These are phyloP conservation scores for Sporothrix sp. DNA, from an alignment of 2,329 filamentous ascomycete species.

Conservation along the genomic window DNA sequence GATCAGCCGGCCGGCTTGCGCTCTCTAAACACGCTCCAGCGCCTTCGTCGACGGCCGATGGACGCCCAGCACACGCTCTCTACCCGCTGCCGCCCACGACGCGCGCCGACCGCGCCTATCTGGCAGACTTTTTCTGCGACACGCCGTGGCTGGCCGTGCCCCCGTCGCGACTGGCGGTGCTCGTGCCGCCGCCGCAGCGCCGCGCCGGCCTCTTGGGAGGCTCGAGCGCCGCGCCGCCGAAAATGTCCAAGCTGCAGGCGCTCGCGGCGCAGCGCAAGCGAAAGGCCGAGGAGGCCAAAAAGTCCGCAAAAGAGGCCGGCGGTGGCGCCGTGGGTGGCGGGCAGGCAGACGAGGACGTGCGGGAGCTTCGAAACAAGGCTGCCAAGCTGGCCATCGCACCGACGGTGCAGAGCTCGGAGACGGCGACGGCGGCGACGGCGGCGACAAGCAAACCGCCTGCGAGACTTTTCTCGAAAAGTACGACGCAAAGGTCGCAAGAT, in stretches of 20 bases:
- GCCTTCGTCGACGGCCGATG: slow-evolving; percentile 14
- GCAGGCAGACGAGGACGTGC: slow-evolving; percentile 13
- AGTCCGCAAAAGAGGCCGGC: slow-evolving; percentile 21
- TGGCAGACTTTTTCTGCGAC: slow-evolving; percentile 64
- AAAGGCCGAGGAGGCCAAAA: slow-evolving; percentile 57
- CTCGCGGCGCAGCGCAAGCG: slow-evolving; percentile 79
- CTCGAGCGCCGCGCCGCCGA: slow-evolving; percentile 43
- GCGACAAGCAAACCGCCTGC: not conserved
- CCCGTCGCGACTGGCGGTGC: slow-evolving; percentile 50
- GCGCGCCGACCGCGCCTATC: slow-evolving; percentile 20
- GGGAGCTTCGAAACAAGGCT: slow-evolving; percentile 21
- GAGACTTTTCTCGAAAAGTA: too few species aligned
- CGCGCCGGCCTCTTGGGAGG: slow-evolving; percentile 70
- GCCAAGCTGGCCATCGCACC: slow-evolving; percentile 14
- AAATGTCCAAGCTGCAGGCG: slow-evolving; percentile 83
- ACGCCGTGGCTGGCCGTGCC: slow-evolving; percentile 78
- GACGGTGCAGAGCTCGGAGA: not conserved
- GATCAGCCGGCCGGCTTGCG: too few species aligned
- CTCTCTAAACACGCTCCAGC: slow-evolving; percentile 1
- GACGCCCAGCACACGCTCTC: not conserved
- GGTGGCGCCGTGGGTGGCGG: not conserved
- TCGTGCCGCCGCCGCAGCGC: slow-evolving; percentile 47
- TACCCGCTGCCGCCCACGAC: not conserved
- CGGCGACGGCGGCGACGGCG: not conserved
- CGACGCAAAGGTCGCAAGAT: not conserved